Evolutionary conservation across 805 yeast species (phyloP).

Genomic region (Saccharomycopsis synnaedendra): DNA sequence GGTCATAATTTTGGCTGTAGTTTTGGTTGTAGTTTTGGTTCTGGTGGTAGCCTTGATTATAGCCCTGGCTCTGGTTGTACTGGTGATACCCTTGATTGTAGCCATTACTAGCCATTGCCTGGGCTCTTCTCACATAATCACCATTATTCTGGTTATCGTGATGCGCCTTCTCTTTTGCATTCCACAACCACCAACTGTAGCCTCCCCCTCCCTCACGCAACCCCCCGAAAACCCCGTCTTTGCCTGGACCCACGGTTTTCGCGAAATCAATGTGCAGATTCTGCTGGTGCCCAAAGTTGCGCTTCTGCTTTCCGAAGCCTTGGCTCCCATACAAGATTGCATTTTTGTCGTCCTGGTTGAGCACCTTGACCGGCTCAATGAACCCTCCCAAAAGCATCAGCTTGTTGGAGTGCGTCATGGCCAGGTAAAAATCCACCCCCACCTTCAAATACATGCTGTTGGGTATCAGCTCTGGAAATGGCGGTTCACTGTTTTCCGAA

Average conservation of each 20-base stretch:
- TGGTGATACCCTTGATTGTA: slow-evolving; percentile 15
- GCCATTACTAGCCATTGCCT: slow-evolving; percentile 17
- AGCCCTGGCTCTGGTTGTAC: too few relatives aligned
- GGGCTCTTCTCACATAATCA: not conserved
- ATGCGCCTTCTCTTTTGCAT: slow-evolving; percentile 10
- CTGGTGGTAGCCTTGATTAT: too few relatives aligned
- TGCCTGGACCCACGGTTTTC: slow-evolving; percentile 15
- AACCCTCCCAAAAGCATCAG: slow-evolving; percentile 79
- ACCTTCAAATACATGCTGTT: slow-evolving; percentile 27
- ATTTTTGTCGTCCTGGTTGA: slow-evolving; percentile 62
- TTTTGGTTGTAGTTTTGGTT: slow-evolving; percentile 17
- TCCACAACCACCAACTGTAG: slow-evolving; percentile 11
- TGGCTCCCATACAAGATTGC: slow-evolving; percentile 36
- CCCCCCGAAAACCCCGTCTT: not conserved
- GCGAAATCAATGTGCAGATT: slow-evolving; percentile 15
- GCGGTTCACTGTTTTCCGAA: slow-evolving; percentile 23
- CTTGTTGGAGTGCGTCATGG: slow-evolving; percentile 49
- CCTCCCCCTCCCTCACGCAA: slow-evolving; percentile 17
- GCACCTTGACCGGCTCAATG: slow-evolving; percentile 46
- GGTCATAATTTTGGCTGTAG: too few relatives aligned
- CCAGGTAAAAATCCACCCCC: slow-evolving; percentile 28
- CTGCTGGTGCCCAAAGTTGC: slow-evolving; percentile 18
- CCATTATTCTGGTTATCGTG: slow-evolving; percentile 8
- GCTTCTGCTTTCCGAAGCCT: slow-evolving; percentile 21
- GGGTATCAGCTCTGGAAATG: slow-evolving; percentile 33